Evolutionary conservation across 75 land plant species (phyloP), one percentile per base, ranked within the genome.

Genomic region (Pinus taeda): DNA sequence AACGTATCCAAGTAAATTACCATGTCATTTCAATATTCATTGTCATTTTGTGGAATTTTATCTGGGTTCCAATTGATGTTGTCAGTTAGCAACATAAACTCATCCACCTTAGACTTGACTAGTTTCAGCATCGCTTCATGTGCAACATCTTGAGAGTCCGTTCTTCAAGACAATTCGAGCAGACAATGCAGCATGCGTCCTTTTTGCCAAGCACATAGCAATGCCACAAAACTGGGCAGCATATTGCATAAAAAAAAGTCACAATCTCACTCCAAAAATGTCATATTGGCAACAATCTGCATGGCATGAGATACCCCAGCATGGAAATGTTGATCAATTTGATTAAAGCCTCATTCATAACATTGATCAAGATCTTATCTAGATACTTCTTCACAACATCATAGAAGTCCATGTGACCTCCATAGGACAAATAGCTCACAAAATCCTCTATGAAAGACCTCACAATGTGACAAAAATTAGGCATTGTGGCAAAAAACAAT

Each of bases 241-340:
- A 86, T 92, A 90, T 37, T 84, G 84, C 60, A 89, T 87, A 78
- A 94, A 33, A 33, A 94, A 80, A 89, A 94, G 74, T 88, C 90
- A 80, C 99, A 97, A 3, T 95, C 95, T 17, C 95, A 90, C 82
- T 97, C 98, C 57, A 97, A 73, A 24, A 91, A 92, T 22, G 92
- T 89, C 93, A 94, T 90, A 76, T 97, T 97, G n/a, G 99, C 98
- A 61, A 97, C 98, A 22, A 94, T 84, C 84, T 94, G 98, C 95
- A 97, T 97, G 57, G 99, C 99, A 59, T 90, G 99, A 17, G 99
- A 92, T 29, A 94, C 93, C 60, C 1, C 89, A 91, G 74, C 82
- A 85, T 81, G 15, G 90, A 82, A 62, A 75, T 73, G 56, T 66
- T 61, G 21, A 86, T 76, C 61, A 83, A 82, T 57, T 65, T 83